phyloP scores from a whole-genome alignment of 2,329 filamentous ascomycete genomes.

The Paecilomyces dactylethromorphus region DNA sequence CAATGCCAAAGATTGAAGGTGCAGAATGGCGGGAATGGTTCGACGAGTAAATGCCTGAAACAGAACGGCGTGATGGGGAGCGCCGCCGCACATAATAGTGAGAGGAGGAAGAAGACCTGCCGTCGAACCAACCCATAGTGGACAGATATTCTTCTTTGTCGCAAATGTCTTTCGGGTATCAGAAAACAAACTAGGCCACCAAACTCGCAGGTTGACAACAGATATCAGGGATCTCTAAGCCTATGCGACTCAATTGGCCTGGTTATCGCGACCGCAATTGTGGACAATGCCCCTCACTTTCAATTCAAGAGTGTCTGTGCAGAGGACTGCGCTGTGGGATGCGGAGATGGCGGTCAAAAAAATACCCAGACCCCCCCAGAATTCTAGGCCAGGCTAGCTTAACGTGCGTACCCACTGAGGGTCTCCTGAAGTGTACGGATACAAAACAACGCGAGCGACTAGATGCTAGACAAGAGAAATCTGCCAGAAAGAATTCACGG shows the following conservation, averaged over 20 bases:
- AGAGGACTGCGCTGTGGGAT: neutral
- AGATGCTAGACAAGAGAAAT: neutral
- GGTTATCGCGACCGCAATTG: neutral
- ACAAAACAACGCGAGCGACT: neutral
- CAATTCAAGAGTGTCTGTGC: neutral
- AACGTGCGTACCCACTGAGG: neutral
- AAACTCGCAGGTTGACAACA: neutral
- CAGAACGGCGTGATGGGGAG: slow-evolving; percentile 29
- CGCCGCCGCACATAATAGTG: slow-evolving; percentile 25
- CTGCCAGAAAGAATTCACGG: neutral
- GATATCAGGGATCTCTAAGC: neutral
- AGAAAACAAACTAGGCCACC: neutral
- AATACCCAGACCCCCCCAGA: neutral
- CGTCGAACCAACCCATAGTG: slow-evolving; percentile 43
- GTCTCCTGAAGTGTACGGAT: neutral
- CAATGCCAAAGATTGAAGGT: slow-evolving; percentile 42
- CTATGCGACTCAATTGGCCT: neutral
- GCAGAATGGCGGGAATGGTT: slow-evolving; percentile 32
- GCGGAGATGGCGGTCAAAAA: neutral
- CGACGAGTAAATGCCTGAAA: slow-evolving; percentile 28
- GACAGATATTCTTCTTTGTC: neutral
- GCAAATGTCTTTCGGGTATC: neutral
- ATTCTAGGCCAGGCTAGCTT: neutral
- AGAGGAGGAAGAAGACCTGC: slow-evolving; percentile 22
- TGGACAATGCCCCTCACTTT: neutral